phyloP scores from a whole-genome alignment of 495 filamentous ascomycete genomes.

The Penicillium tannophilum region DNA sequence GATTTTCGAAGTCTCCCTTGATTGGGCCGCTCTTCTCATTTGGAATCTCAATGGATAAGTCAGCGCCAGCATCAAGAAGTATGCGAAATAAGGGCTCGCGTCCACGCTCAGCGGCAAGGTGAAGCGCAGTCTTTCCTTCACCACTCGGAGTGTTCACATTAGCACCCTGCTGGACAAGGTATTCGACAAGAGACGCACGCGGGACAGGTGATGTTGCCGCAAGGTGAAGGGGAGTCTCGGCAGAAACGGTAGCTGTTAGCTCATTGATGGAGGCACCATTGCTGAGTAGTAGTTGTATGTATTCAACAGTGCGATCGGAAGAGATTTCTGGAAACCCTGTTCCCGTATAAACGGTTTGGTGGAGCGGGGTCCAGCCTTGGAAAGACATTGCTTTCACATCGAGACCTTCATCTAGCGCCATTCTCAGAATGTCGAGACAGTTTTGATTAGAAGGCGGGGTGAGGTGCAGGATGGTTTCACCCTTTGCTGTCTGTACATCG shows the following conservation, averaged over 20 bases:
- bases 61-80: constrained; percentile 33
- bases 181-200: constrained; percentile 16
- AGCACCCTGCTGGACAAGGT: constrained; percentile 39
- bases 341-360: constrained; percentile 28
- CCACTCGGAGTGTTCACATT: constrained; percentile 29
- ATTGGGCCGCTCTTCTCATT: constrained; percentile 3
- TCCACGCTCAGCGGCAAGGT: constrained; percentile 40
- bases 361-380: constrained; percentile 33
- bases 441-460: constrained; percentile 27
- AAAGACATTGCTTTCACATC: constrained; percentile 21
- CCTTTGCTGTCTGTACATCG: constrained; percentile 29
- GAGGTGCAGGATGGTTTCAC: constrained; percentile 34
- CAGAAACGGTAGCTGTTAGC: constrained; percentile 1
- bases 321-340: constrained; percentile 19
- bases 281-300: constrained; percentile 27
- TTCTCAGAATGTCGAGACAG: constrained; percentile 33
- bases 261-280: constrained; percentile 33
- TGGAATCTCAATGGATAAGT: constrained; percentile 25
- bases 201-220: constrained; percentile 23
- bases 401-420: constrained; percentile 17
- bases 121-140: constrained; percentile 41
- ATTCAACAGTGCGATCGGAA: constrained; percentile 25
- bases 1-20: not conserved
- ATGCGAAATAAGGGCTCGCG: constrained; percentile 29
- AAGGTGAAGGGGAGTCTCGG: constrained; percentile 36